Conservation (phyloP, 768 basidiomycete species). For the Rhodotorula babjevae region DNA sequence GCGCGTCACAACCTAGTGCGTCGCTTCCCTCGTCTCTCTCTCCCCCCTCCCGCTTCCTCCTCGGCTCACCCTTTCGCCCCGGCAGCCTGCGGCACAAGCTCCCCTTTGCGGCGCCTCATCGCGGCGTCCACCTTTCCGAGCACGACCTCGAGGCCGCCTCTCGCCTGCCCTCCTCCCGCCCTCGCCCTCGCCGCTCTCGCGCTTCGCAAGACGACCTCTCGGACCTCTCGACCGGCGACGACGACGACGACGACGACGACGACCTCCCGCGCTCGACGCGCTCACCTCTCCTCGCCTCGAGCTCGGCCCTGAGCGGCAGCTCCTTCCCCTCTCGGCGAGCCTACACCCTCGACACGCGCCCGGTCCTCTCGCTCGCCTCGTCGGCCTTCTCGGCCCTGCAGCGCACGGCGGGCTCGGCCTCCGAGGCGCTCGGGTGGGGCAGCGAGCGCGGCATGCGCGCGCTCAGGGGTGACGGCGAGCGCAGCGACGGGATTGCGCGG, state of each 20-base stretch:
- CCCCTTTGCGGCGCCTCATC: not conserved
- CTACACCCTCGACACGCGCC: conserved; percentile 1
- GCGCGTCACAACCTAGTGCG: conserved; percentile 5
- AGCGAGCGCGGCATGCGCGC: not conserved
- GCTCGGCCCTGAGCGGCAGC: no score
- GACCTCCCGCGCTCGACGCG: not conserved
- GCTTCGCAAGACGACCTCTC: not conserved
- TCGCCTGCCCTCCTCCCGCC: not conserved
- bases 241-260: conserved; percentile 6
- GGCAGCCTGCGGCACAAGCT: not conserved
- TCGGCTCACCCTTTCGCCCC: not conserved
- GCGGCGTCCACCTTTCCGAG: conserved; percentile 1
- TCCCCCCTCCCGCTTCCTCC: not conserved
- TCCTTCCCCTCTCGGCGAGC: not conserved
- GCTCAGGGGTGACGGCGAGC: not conserved
- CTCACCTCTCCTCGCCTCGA: not conserved
- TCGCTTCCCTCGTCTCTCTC: not conserved
- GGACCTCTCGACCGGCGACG: conserved; percentile 1
- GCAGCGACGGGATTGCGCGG: conserved; percentile 5
- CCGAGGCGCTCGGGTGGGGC: conserved; percentile 4
- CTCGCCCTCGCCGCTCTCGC: not conserved
- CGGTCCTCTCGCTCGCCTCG: not conserved
- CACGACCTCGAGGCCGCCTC: conserved; percentile 2
- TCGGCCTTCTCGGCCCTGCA: not conserved
- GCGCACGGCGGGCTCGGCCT: not conserved